Evolutionary conservation across 2,329 filamentous ascomycete species (phyloP).

Genomic region (Diplodia seriata): DNA sequence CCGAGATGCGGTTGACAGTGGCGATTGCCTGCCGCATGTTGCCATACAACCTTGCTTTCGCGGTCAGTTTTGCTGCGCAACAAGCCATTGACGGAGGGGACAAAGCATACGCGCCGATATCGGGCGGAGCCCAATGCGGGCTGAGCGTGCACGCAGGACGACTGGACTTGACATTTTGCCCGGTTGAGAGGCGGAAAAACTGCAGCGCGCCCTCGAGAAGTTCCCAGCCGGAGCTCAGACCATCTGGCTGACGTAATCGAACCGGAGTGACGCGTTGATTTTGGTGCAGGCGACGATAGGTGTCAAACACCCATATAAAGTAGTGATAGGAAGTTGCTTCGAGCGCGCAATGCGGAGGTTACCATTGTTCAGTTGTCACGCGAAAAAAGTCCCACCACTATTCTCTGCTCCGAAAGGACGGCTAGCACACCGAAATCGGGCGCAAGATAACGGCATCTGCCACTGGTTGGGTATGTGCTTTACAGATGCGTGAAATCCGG

Average conservation of each 20-base stretch:
- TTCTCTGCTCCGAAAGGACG: too few species aligned
- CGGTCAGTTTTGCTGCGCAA: background rate
- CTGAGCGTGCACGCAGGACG: slow-evolving; percentile 15
- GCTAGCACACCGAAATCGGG: background rate
- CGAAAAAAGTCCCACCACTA: too few species aligned
- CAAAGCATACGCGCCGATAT: slow-evolving; percentile 27
- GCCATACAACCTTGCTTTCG: slow-evolving; percentile 2
- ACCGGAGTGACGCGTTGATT: background rate
- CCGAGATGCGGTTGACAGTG: background rate
- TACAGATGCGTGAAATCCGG: background rate
- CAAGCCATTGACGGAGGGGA: background rate
- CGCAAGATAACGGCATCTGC: background rate
- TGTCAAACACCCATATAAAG: too few species aligned
- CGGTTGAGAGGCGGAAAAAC: slow-evolving; percentile 26
- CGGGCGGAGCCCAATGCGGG: slow-evolving; percentile 21
- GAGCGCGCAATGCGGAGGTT: too few species aligned
- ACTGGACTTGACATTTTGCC: slow-evolving; percentile 24
- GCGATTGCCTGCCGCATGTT: slow-evolving; percentile 1
- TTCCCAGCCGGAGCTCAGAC: slow-evolving; percentile 17
- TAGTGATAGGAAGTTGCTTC: too few species aligned
- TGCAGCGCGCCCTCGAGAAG: slow-evolving; percentile 5
- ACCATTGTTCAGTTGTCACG: too few species aligned
- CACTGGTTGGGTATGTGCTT: background rate
- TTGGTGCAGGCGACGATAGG: background rate
- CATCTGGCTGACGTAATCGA: slow-evolving; percentile 10